A percentile compares a stretch with the other conserved stretches of the same genome.
phyloP scores from a whole-genome alignment of 371 early-diverging fungal genomes.

The Mucor indicus region DNA sequence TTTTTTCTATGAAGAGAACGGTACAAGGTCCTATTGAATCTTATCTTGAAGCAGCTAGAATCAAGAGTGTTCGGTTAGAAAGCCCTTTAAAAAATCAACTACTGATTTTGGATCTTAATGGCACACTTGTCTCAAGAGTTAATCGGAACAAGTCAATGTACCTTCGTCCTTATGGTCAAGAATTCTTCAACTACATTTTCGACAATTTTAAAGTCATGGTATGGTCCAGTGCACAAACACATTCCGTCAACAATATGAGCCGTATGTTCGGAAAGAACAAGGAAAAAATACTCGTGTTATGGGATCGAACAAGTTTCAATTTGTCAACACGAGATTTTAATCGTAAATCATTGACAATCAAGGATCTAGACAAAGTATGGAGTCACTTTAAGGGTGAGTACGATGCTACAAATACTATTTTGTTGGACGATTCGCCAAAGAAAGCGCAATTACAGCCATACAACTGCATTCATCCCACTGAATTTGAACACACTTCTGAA shows the following conservation, averaged over 20 bases:
- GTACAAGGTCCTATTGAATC: neutral
- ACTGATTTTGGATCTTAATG: conserved; percentile 74
- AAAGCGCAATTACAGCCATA: conserved; percentile 64
- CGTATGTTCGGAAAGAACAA: conserved; percentile 41
- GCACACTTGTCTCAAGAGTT: conserved; percentile 58
- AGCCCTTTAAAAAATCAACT: conserved; percentile 26
- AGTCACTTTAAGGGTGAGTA: conserved; percentile 27
- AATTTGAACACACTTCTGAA: conserved; percentile 18
- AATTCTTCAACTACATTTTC: conserved; percentile 64
- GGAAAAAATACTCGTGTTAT: conserved; percentile 43
- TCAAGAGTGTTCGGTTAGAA: conserved; percentile 1
- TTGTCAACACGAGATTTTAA: conserved; percentile 43
- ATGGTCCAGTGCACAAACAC: conserved; percentile 74
- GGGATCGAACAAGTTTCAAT: conserved; percentile 62
- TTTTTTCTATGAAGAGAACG: neutral
- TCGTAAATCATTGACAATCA: conserved; percentile 55
- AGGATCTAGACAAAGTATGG: conserved; percentile 63
- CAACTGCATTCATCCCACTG: conserved; percentile 50
- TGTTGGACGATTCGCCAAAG: conserved; percentile 66
- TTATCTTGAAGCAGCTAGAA: conserved; percentile 6
- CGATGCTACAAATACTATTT: conserved; percentile 62
- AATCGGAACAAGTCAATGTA: conserved; percentile 30
- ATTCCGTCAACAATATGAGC: conserved; percentile 59
- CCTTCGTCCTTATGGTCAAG: conserved; percentile 51
- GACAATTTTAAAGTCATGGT: conserved; percentile 68